Percentiles rank a stretch among this genome's conserved stretches.
These are phyloP conservation scores for Wickerhamomyces alni DNA, from an alignment of 805 yeast species.

Conservation along the genomic window DNA sequence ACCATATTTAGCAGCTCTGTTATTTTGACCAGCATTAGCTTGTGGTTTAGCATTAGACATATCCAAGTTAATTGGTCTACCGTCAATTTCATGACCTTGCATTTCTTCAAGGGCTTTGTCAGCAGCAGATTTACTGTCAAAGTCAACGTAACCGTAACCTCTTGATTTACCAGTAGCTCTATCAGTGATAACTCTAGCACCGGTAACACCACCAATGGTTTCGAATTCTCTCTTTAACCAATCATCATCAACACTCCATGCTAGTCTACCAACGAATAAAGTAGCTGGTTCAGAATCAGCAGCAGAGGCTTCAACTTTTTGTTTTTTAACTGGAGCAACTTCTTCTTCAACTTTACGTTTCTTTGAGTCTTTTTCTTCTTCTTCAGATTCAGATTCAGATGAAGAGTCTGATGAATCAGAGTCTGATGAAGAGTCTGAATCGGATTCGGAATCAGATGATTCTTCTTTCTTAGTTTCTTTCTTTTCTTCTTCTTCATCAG, in stretches of 20 bases:
- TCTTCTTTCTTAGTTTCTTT: slow-evolving; percentile 11
- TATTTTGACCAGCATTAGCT: slow-evolving; percentile 45
- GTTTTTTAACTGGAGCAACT: slow-evolving; percentile 29
- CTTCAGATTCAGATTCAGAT: slow-evolving; percentile 17
- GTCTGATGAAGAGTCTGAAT: slow-evolving; percentile 3
- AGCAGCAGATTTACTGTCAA: slow-evolving; percentile 69
- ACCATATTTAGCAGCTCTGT: slow-evolving; percentile 86
- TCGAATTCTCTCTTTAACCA: slow-evolving; percentile 89
- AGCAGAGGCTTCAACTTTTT: slow-evolving; percentile 28
- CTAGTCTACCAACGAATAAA: slow-evolving; percentile 91
- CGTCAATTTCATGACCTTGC: slow-evolving; percentile 95
- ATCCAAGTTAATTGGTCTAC: slow-evolving; percentile 93
- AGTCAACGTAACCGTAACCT: slow-evolving; percentile 98
- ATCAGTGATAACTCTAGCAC: slow-evolving; percentile 93
- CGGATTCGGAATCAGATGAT: slow-evolving; percentile 19
- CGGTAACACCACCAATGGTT: slow-evolving; percentile 68
- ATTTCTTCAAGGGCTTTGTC: slow-evolving; percentile 77
- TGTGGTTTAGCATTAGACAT: slow-evolving; percentile 81
- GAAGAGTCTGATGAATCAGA: slow-evolving; percentile 17
- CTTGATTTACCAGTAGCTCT: slow-evolving; percentile 88
- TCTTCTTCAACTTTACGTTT: slow-evolving; percentile 32
- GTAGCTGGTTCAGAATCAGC: slow-evolving; percentile 67
- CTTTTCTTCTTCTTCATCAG: slow-evolving; percentile 16
- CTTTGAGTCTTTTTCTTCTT: slow-evolving; percentile 25
- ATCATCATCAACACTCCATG: slow-evolving; percentile 95